Evolutionary conservation across 805 yeast species (phyloP), one percentile per base, ranked within the genome.

Genomic region (Yarrowia sp.): DNA sequence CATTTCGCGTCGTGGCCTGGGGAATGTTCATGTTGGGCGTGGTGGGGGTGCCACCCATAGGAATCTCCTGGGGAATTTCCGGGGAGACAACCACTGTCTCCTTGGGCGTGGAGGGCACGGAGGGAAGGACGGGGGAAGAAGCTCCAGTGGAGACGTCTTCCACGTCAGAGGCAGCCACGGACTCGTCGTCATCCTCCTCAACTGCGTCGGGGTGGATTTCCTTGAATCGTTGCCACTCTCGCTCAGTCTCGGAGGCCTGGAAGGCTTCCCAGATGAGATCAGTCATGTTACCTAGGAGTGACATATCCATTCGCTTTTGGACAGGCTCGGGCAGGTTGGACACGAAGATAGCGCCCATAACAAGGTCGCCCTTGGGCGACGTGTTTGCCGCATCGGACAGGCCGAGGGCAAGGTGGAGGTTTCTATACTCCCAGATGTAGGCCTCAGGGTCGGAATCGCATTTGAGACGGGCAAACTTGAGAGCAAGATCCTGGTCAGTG

Each of bases 101-200:
- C 48, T 40, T 36, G 26, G 62, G 62, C 19, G 62, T 58, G n/a
- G 63, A 58, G 44, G 63, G 63, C 30, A 58, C 63, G 7, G 49
- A 22, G 38, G 54, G 14, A n/a, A 28, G 52, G 19, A 56, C 38
- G 16, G 63, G 49, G 4, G 63, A 58, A 14, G 63, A 41, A 2
- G 63, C 14, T 28, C 63, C 40, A 2, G 63, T 58, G 4, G 49
- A 43, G 17, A 19, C 51, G 14, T 58, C 63, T 7, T 58, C 63
- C 16, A 41, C 32, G 22, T 58, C 63, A 2, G 63, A 58, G 8
- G 51, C 63, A 0, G 63, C 51, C 1, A 54, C 36, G 5, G 61
- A 54, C 61, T 54, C 61, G 40, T 58, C 63, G n/a, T 58, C 63
- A n/a, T 58, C 63, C 51, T 58, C 63, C 63, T 58, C 63, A 32